A percentile compares a stretch with the other conserved stretches of the same genome.
These are phyloP conservation scores for Wickerhamia fluorescens DNA, from an alignment of 805 yeast genomes.

Conservation along the genomic window DNA sequence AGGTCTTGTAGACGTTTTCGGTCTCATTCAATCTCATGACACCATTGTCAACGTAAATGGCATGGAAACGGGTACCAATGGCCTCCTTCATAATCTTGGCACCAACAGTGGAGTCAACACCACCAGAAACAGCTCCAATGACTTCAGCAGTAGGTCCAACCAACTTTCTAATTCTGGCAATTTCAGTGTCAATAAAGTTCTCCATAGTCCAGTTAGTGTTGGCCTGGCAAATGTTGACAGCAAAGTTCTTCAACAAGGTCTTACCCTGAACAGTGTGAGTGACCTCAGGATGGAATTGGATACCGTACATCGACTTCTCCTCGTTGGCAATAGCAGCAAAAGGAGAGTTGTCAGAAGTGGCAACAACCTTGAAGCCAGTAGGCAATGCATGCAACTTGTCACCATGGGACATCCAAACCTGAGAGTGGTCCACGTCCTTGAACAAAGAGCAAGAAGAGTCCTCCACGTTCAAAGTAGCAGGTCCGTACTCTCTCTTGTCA, in stretches of 20 bases:
- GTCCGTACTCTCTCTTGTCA: conserved; percentile 97
- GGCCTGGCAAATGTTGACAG: conserved; percentile 83
- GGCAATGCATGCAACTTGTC: conserved; percentile 92
- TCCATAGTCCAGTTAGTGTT: conserved; percentile 94
- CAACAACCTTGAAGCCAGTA: conserved; percentile 79
- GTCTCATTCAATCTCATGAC: conserved; percentile 95
- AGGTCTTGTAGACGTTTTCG: conserved; percentile 75
- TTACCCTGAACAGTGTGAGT: conserved; percentile 94
- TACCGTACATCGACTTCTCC: conserved; percentile 74
- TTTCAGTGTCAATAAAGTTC: conserved; percentile 95
- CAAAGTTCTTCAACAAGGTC: conserved; percentile 81
- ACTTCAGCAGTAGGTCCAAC: conserved; percentile 99
- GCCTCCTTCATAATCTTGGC: conserved; percentile 98
- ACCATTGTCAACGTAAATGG: conserved; percentile 96
- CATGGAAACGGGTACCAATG: conserved; percentile 97
- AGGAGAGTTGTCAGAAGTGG: conserved; percentile 91
- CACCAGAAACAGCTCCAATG: conserved; percentile 99
- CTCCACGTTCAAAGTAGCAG: conserved; percentile 77
- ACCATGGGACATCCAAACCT: conserved; percentile 99
- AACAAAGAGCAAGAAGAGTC: conserved; percentile 67
- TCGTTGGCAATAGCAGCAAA: conserved; percentile 86
- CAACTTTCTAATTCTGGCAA: conserved; percentile 78
- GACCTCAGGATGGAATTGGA: conserved; percentile 99
- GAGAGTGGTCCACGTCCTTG: conserved; percentile 85
- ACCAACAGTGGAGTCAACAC: conserved; percentile 98